A percentile compares a stretch with the other conserved stretches of the same genome.
phyloP scores from a whole-genome alignment of 2,329 filamentous ascomycete genomes.

The Hirsutella minnesotensis region DNA sequence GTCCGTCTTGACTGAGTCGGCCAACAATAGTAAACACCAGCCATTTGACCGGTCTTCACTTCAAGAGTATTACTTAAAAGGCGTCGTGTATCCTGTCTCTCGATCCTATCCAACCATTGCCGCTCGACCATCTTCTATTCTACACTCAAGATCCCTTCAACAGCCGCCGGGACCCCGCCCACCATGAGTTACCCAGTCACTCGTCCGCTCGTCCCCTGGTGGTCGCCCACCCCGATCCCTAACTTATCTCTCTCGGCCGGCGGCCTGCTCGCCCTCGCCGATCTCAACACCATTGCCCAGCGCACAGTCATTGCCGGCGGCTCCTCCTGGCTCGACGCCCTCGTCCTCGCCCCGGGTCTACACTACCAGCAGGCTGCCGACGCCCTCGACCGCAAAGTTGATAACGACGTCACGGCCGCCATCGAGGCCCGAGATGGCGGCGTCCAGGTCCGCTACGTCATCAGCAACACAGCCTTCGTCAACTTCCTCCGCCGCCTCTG shows the following conservation, averaged over 20 bases:
- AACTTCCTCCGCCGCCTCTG: conserved; percentile 26
- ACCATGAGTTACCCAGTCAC: background rate
- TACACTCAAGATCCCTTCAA: too few species aligned
- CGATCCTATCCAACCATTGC: too few species aligned
- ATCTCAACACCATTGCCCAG: conserved; percentile 42
- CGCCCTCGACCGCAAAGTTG: conserved; percentile 22
- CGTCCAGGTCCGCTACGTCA: conserved; percentile 14
- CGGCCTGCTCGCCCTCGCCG: conserved; percentile 46
- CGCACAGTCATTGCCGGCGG: conserved; percentile 45
- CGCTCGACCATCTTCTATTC: too few species aligned
- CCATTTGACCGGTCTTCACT: too few species aligned
- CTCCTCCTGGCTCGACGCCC: conserved; percentile 41
- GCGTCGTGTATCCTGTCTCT: too few species aligned
- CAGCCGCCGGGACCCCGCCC: background rate
- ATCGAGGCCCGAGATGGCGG: background rate
- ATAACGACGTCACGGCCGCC: background rate
- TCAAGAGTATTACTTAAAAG: too few species aligned
- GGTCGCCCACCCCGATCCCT: conserved; percentile 33
- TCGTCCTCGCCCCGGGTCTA: conserved; percentile 47
- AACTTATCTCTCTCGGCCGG: conserved; percentile 34
- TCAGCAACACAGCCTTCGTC: conserved; percentile 40
- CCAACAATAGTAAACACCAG: background rate
- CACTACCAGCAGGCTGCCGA: conserved; percentile 49
- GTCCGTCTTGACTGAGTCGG: too few species aligned
- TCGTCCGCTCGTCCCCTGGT: conserved; percentile 23